Percentiles rank a stretch among this genome's conserved stretches.
Conservation (phyloP, 768 basidiomycete genomes). For the Pulveroboletus frians region DNA sequence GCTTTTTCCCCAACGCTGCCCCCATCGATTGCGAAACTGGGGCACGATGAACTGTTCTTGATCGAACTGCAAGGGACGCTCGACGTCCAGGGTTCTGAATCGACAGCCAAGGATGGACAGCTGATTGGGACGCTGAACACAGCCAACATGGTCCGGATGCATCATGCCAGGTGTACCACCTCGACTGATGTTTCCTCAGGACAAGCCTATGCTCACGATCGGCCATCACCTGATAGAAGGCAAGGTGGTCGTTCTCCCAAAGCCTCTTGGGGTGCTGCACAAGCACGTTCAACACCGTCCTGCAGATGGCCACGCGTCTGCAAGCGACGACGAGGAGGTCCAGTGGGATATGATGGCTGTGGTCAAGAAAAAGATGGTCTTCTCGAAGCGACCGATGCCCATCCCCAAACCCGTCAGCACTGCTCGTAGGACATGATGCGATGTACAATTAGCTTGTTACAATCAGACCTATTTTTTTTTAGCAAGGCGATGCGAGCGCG, state of each 20-base stretch:
- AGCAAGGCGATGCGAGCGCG: too few relatives aligned
- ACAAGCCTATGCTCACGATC: slow-evolving; percentile 72
- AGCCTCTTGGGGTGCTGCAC: slow-evolving; percentile 76
- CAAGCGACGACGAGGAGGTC: slow-evolving; percentile 5
- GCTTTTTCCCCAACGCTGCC: slow-evolving; percentile 45
- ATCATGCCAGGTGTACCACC: not conserved
- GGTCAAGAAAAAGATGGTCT: slow-evolving; percentile 78
- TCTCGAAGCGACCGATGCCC: slow-evolving; percentile 80
- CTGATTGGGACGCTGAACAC: slow-evolving; percentile 75
- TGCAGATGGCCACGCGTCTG: not conserved
- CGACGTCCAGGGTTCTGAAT: slow-evolving; percentile 54
- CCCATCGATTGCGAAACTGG: slow-evolving; percentile 62
- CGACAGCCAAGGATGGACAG: slow-evolving; percentile 55
- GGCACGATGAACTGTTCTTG: slow-evolving; percentile 73
- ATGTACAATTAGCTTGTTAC: too few relatives aligned
- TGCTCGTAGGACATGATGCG: slow-evolving; percentile 16
- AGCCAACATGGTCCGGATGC: slow-evolving; percentile 51
- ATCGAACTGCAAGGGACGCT: slow-evolving; percentile 86
- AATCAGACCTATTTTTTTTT: too few relatives aligned
- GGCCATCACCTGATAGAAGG: slow-evolving; percentile 92
- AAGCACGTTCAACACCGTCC: slow-evolving; percentile 16
- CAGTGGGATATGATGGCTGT: slow-evolving; percentile 64
- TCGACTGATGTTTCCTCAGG: slow-evolving; percentile 31
- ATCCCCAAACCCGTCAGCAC: slow-evolving; percentile 36
- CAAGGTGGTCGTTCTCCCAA: slow-evolving; percentile 66